These are phyloP conservation scores for Hypoxylon fragiforme DNA, from an alignment of 495 filamentous ascomycete species.

Conservation along the genomic window DNA sequence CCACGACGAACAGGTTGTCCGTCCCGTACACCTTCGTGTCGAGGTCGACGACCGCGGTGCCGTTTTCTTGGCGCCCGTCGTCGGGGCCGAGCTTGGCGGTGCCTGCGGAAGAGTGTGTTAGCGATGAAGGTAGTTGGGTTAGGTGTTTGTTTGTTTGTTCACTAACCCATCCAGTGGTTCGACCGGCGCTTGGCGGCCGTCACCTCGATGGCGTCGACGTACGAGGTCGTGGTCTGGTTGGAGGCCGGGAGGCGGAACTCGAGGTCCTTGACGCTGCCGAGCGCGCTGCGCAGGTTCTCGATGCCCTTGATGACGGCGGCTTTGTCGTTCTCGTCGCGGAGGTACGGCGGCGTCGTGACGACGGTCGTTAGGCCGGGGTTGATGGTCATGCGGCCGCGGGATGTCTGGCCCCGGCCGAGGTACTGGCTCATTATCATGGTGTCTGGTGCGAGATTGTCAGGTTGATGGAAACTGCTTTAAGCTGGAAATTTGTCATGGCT, in stretches of 20 bases:
- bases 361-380: conserved; percentile 55
- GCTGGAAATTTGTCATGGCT: background rate
- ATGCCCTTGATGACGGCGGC: conserved; percentile 57
- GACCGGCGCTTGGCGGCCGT: conserved; percentile 60
- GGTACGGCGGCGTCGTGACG: conserved; percentile 59
- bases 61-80: conserved; percentile 60
- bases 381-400: conserved; percentile 66
- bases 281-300: conserved; percentile 59
- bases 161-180: conserved; percentile 69
- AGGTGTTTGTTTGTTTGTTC: too few species aligned
- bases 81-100: conserved; percentile 66
- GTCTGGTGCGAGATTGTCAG: conserved; percentile 38
- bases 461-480: background rate
- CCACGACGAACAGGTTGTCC: conserved; percentile 68
- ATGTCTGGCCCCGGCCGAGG: conserved; percentile 65
- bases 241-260: conserved; percentile 56
- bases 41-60: conserved; percentile 71
- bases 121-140: background rate
- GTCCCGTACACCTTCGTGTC: conserved; percentile 73
- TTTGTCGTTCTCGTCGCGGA: conserved; percentile 57
- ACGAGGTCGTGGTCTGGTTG: conserved; percentile 54
- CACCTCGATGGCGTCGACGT: conserved; percentile 55
- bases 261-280: conserved; percentile 54
- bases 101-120: conserved; percentile 43
- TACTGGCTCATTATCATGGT: conserved; percentile 68